A percentile compares a stretch with the other conserved stretches of the same genome.
Evolutionary conservation across 306 rosid genomes (phyloP).

Genomic region (Castanopsis chinensis): DNA sequence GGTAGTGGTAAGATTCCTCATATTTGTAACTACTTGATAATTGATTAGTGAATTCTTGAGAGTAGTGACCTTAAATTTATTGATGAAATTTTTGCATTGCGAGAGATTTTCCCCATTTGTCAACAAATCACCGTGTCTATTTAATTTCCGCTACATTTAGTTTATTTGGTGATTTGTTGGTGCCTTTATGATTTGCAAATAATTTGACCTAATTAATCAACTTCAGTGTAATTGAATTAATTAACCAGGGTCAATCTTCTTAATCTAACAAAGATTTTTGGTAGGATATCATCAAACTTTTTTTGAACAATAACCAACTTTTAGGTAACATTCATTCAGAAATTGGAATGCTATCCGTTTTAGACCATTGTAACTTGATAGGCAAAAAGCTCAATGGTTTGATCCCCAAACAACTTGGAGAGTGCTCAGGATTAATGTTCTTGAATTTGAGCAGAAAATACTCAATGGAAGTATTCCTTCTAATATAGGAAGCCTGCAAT

Average conservation of each 20-base stretch:
- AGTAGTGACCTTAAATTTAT: no score
- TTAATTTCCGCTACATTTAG: no score
- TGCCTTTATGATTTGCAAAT: no score
- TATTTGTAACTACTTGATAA: no score
- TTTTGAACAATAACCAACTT: background rate
- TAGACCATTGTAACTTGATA: background rate
- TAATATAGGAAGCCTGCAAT: conserved; percentile 3
- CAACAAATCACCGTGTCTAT: no score
- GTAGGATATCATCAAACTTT: background rate
- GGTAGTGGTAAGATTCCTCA: no score
- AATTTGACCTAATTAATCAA: no score
- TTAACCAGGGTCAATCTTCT: no score
- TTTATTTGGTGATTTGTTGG: no score
- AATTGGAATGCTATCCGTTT: background rate
- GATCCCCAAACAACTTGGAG: background rate
- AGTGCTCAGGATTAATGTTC: background rate
- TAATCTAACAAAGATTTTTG: background rate
- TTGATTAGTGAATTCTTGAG: no score
- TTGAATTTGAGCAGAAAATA: background rate
- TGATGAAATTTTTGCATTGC: accelerated
- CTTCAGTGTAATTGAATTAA: no score
- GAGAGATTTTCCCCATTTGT: no score
- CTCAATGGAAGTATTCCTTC: background rate
- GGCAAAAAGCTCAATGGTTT: background rate
- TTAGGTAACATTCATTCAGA: background rate